Evolutionary conservation across 2,329 filamentous ascomycete genomes (phyloP).

Genomic region (Calcarisporium arbuscula): DNA sequence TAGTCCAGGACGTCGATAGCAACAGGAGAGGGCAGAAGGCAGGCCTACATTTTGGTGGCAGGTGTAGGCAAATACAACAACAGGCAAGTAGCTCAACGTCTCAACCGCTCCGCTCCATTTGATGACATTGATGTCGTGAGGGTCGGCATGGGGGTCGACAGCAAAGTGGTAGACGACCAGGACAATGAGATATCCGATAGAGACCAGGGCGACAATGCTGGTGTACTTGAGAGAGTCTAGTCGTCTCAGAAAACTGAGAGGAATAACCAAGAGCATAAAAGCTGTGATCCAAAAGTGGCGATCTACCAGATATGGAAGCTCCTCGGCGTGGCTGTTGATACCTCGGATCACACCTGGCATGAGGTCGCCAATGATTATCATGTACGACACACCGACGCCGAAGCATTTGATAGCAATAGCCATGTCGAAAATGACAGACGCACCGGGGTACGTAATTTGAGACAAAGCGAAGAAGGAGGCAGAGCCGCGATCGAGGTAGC

Average conservation of each 20-base stretch:
- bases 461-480: conserved; percentile 95
- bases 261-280: conserved; percentile 95
- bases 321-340: conserved; percentile 60
- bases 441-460: conserved; percentile 94
- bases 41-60: conserved; percentile 86
- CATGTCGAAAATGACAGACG: conserved; percentile 88
- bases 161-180: conserved; percentile 90
- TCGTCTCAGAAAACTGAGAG: conserved; percentile 82
- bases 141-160: conserved; percentile 67
- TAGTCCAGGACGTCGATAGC: conserved; percentile 22
- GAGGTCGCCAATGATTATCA: conserved; percentile 97
- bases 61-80: conserved; percentile 98
- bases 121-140: conserved; percentile 69
- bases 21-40: background rate
- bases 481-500: conserved; percentile 83
- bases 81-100: conserved; percentile 78
- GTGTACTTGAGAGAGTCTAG: conserved; percentile 97
- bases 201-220: conserved; percentile 81
- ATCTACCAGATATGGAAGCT: conserved; percentile 70
- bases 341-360: conserved; percentile 92
- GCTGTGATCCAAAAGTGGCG: conserved; percentile 96
- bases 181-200: conserved; percentile 89
- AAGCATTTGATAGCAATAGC: conserved; percentile 98
- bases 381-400: conserved; percentile 91
- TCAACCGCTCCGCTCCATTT: conserved; percentile 73